Conservation (phyloP, 1,139 yeast genomes). For the Geotrichum australiense region DNA sequence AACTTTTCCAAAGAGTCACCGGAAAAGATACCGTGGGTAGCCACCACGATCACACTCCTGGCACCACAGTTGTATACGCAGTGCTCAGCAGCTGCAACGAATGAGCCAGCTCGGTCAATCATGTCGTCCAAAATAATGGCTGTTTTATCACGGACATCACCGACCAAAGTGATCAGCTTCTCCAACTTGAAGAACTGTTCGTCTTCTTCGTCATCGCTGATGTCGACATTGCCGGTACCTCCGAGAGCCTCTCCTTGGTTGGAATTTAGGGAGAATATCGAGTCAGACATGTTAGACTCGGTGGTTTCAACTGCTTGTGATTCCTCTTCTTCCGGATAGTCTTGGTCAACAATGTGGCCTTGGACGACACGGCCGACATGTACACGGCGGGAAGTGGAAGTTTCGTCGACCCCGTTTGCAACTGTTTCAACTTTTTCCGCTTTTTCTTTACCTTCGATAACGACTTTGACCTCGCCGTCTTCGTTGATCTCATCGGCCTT, state of each 20-base stretch:
- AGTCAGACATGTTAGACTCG: slow-evolving; percentile 15
- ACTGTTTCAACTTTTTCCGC: neutral
- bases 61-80: slow-evolving; percentile 94
- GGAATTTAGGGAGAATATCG: slow-evolving; percentile 14
- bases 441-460: slow-evolving; percentile 11
- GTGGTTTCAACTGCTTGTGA: slow-evolving; percentile 19
- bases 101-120: slow-evolving; percentile 91
- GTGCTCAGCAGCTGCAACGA: slow-evolving; percentile 97
- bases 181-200: slow-evolving; percentile 41
- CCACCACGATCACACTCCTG: slow-evolving; percentile 78
- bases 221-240: slow-evolving; percentile 74
- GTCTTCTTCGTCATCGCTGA: slow-evolving; percentile 68
- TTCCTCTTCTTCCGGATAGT: slow-evolving; percentile 33
- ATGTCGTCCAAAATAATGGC: slow-evolving; percentile 94
- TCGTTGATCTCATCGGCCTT: slow-evolving; percentile 23
- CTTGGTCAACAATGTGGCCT: slow-evolving; percentile 95
- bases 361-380: slow-evolving; percentile 94
- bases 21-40: slow-evolving; percentile 92
- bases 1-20: slow-evolving; percentile 78
- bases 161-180: slow-evolving; percentile 89
- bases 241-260: slow-evolving; percentile 49
- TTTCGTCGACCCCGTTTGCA: slow-evolving; percentile 45
- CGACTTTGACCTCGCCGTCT: slow-evolving; percentile 45
- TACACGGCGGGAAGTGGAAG: slow-evolving; percentile 67
- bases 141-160: slow-evolving; percentile 84